These are phyloP conservation scores for Trichosphaerium sp. DNA, from an alignment of 78 protist species.

Conservation along the genomic window DNA sequence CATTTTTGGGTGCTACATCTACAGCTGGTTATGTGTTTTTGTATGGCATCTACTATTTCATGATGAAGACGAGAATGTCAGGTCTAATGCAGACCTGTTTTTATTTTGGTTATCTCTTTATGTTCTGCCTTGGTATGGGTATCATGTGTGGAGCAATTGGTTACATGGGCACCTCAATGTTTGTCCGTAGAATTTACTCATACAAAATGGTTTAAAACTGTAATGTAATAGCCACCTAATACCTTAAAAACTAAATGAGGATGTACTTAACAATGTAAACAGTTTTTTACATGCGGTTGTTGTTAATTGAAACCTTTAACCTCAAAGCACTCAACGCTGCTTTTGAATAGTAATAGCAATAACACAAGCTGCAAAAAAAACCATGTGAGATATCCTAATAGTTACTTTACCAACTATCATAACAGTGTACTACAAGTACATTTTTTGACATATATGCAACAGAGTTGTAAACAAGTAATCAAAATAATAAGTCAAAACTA, in stretches of 20 bases:
- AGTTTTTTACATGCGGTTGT: background rate
- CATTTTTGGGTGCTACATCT: slow-evolving; percentile 51
- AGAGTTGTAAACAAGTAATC: no score
- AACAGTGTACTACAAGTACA: no score
- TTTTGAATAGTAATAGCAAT: background rate
- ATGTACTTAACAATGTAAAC: no score
- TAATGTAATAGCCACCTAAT: no score
- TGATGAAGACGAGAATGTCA: slow-evolving; percentile 56
- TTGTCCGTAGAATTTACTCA: background rate
- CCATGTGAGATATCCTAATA: no score
- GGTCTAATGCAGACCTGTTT: slow-evolving; percentile 62
- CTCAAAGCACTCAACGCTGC: background rate
- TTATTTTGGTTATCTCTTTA: slow-evolving; percentile 36
- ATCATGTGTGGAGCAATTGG: slow-evolving; percentile 48
- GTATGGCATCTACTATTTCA: slow-evolving; percentile 78
- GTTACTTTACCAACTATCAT: no score
- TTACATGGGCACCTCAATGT: background rate
- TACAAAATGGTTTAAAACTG: no score
- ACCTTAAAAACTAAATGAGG: no score
- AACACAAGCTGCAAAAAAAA: no score
- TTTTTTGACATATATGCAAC: no score
- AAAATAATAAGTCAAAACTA: no score
- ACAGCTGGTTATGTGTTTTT: slow-evolving; percentile 62
- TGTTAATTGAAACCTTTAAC: background rate
- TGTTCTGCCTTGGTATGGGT: slow-evolving; percentile 27